Base-by-base conservation (phyloP, 768 basidiomycete genomes). In the Lactarius hengduanensis region DNA sequence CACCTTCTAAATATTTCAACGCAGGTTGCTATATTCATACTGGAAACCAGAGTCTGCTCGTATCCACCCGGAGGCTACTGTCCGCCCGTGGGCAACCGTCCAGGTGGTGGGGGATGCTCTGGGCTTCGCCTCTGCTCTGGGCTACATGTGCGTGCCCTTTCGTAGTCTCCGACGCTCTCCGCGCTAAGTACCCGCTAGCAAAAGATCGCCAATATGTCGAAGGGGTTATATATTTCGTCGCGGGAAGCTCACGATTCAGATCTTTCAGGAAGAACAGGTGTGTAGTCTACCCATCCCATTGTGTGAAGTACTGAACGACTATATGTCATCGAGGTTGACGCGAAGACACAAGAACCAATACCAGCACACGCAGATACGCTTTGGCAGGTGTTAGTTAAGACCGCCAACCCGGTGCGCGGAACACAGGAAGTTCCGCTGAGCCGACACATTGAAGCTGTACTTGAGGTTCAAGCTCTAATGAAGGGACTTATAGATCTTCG, bases 311-410 rank as follows among this genome's bases (percentile, higher is more conserved):
- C 43, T 58, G 43, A 57, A 60, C 16, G 59, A 11, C n/a, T 18
- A 40, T 20, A 40, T 32, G 34, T 62, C 56, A 54, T 50, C 13
- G 65, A 94, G 91, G 83, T 89, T 40, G 90, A 92, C 71, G 82
- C 84, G 0, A 89, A 84, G 76, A 91, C 90, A 5, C 87, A 87
- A 61, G 84, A 87, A 69, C 87, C 90, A 0, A 87, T 87, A 55
- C 87, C 89, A 43, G 89, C 89, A n/a, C 89, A 90, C 63, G 77
- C 86, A 9, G 90, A 91, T 70, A 90, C 91, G 0, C 80, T 91
- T 6, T 94, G 92, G 92, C 89, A 93, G 74, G 91, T 94, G 43
- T 90, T 94, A 77, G 91, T 92, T 59, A 92, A 90, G 75, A 92
- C 92, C 1, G 89, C 91, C 2, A 80, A 82, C 3, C 92, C 92